These are phyloP conservation scores for Solanum chiquidenum DNA, from an alignment of 257 asterid species.

Conservation along the genomic window DNA sequence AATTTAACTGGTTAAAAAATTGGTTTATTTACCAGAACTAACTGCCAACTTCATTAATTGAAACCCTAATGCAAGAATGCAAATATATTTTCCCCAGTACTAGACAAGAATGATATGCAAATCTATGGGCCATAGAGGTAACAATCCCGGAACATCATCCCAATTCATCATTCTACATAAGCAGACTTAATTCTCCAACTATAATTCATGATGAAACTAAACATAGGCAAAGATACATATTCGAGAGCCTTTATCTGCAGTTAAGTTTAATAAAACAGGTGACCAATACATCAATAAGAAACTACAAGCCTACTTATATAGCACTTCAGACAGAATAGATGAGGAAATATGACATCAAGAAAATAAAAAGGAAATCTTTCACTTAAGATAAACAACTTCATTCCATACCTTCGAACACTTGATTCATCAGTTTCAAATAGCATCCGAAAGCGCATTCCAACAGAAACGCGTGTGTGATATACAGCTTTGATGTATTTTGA, in stretches of 20 bases:
- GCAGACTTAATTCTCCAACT: background rate
- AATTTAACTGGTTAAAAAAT: background rate
- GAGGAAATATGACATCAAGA: background rate
- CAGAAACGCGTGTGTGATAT: conserved; percentile 84
- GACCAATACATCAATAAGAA: background rate
- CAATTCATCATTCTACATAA: background rate
- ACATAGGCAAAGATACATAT: background rate
- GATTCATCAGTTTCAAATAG: conserved; percentile 98
- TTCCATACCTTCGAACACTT: conserved; percentile 78
- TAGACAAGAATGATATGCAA: background rate
- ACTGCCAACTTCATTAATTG: background rate
- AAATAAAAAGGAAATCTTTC: background rate
- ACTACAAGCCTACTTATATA: background rate
- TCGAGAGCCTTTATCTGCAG: background rate
- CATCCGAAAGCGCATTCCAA: conserved; percentile 97
- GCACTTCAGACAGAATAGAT: background rate
- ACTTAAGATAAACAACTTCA: background rate
- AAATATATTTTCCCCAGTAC: background rate
- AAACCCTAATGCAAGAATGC: background rate
- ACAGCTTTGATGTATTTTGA: conserved; percentile 87
- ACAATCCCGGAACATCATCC: background rate
- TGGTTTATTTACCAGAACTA: background rate
- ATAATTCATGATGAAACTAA: background rate
- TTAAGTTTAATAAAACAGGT: background rate
- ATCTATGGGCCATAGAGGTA: background rate